Evolutionary conservation across 2,329 filamentous ascomycete genomes (phyloP).

Genomic region (Fusarium sp.): DNA sequence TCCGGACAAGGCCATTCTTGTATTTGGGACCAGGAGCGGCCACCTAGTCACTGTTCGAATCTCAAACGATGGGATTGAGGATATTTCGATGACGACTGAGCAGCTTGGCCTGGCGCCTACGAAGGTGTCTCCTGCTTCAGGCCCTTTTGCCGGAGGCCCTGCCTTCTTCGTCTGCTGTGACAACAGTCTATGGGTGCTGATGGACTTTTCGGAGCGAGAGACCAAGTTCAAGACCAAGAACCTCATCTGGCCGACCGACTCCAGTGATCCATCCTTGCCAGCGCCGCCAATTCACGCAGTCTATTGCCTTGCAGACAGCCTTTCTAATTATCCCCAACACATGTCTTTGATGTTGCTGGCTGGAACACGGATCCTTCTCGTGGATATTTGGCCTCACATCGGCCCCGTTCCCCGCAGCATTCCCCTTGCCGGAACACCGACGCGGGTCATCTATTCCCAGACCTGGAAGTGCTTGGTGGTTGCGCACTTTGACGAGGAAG

Average conservation of each 20-base stretch:
- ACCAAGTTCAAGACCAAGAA: slow-evolving; percentile 53
- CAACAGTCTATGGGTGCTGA: slow-evolving; percentile 56
- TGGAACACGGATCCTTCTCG: slow-evolving; percentile 61
- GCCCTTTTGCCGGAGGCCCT: slow-evolving; percentile 33
- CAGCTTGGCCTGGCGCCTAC: slow-evolving; percentile 51
- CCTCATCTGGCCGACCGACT: slow-evolving; percentile 64
- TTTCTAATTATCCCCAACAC: slow-evolving; percentile 52
- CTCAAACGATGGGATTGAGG: slow-evolving; percentile 26
- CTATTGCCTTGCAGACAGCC: slow-evolving; percentile 52
- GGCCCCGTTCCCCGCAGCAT: slow-evolving; percentile 63
- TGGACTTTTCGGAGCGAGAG: slow-evolving; percentile 46
- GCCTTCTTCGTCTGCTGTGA: slow-evolving; percentile 62
- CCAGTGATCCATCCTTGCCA: slow-evolving; percentile 55
- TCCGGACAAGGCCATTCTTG: slow-evolving; percentile 45
- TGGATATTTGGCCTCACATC: slow-evolving; percentile 59
- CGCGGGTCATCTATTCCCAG: slow-evolving; percentile 65
- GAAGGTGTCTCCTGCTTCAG: slow-evolving; percentile 46
- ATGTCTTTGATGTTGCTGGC: slow-evolving; percentile 61
- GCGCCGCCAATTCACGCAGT: slow-evolving; percentile 62
- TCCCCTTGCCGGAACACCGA: slow-evolving; percentile 59
- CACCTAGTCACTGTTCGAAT: slow-evolving; percentile 57
- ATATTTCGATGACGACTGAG: slow-evolving; percentile 44
- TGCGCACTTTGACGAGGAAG: slow-evolving; percentile 54
- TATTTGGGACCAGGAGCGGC: slow-evolving; percentile 63
- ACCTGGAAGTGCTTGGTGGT: slow-evolving; percentile 64